Evolutionary conservation across 805 yeast species (phyloP), one percentile per base, ranked within the genome.

Genomic region (Monosporozyma yasuniensis): DNA sequence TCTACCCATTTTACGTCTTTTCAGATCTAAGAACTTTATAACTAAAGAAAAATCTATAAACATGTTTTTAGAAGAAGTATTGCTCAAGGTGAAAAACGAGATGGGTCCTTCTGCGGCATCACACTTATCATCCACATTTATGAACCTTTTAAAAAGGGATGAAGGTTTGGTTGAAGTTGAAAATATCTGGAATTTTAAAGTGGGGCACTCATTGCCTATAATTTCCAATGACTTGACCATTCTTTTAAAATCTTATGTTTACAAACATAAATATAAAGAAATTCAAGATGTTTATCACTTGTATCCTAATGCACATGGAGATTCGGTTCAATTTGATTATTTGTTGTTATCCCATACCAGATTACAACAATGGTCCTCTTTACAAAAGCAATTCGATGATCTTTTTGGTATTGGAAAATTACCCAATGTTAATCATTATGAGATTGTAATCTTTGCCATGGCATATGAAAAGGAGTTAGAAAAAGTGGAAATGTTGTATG

Each of bases 371-470:
- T 84, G 87, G 86, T 64, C 64, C 19, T 65, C 73, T 7, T 65
- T 85, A 51, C 83, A 80, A 61, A 55, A 64, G 11, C 76, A 76
- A 45, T 83, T 84, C 60, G 83, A 80, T 57, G 72, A 69, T 21
- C 69, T 77, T 61, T 77, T 78, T 56, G 80, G 77, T 1, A 63
- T 69, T n/a, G 81, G 79, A 1, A 68, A 75, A 41, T 63, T 77
- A 23, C 85, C 86, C 1, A 72, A 73, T 45, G 65, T 72, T 28
- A 58, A 57, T 8, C 87, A 84, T 55, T 84, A 84, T 60, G 71
- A 76, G 3, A 74, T 79, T 16, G 80, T 83, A 11, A 80, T 85
- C 76, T 65, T 70, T 48, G 79, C 84, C 0, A 66, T 85, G 52
- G 81, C 86, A 0, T 54, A 59, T 4, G 61, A 69, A 32, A 82